A percentile compares a stretch with the other conserved stretches of the same genome.
These are phyloP conservation scores for Citrus inodora DNA, from an alignment of 345 rosid species.

Conservation along the genomic window DNA sequence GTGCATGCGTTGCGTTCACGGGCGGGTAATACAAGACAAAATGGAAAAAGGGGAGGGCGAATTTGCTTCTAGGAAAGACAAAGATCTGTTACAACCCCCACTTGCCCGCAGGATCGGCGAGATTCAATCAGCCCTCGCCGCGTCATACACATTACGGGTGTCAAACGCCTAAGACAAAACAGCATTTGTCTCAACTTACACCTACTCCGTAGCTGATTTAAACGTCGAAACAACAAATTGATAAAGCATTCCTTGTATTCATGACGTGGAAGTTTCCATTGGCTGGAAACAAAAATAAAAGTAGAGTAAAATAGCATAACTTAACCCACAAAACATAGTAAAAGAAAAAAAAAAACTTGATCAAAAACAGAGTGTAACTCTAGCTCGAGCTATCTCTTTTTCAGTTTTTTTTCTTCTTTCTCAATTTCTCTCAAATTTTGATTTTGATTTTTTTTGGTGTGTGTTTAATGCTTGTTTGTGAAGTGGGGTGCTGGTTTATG, in stretches of 20 bases:
- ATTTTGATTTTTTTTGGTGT: neutral
- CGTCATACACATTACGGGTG: neutral
- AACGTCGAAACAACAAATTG: neutral
- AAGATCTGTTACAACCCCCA: slow-evolving; percentile 10
- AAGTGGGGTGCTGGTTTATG: neutral
- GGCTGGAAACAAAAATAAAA: neutral
- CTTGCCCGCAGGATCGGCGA: slow-evolving; percentile 2
- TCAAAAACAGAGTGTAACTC: neutral
- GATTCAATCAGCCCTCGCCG: neutral
- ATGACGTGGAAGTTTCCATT: slow-evolving; percentile 3
- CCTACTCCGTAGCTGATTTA: neutral
- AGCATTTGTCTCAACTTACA: neutral
- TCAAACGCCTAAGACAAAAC: neutral
- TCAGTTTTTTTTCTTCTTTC: too few relatives aligned
- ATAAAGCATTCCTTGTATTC: neutral
- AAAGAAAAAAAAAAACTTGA: neutral
- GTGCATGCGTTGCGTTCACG: slow-evolving; percentile 24
- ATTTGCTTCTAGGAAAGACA: neutral
- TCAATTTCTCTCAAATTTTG: neutral
- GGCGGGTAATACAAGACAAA: slow-evolving; percentile 3
- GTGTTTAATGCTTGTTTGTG: neutral
- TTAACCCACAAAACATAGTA: neutral
- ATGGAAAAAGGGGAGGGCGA: too few relatives aligned
- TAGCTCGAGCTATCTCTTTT: neutral
- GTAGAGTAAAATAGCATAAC: neutral